phyloP scores from a whole-genome alignment of 345 rosid species.

The Arabidopsis arenosa region DNA sequence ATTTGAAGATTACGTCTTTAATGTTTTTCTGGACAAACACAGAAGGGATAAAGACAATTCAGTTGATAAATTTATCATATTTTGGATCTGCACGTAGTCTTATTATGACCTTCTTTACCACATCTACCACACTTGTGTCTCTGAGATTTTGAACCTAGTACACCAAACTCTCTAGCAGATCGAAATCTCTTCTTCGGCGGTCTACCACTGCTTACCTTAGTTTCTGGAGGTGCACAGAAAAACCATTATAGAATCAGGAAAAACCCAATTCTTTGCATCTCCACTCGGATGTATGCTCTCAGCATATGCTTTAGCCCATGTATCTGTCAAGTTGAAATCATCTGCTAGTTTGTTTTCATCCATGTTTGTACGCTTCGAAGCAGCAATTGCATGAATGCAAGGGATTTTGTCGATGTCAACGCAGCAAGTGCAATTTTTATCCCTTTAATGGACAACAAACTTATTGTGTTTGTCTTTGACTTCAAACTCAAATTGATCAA shows the following conservation, averaged over 20 bases:
- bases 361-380: neutral
- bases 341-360: neutral
- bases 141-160: too few species aligned
- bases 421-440: neutral
- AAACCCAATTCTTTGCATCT: neutral
- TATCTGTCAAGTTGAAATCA: neutral
- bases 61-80: too few species aligned
- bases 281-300: neutral
- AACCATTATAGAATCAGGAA: neutral
- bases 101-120: too few species aligned
- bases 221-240: neutral
- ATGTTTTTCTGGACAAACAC: too few species aligned
- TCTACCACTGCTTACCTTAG: neutral
- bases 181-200: too few species aligned
- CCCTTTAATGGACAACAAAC: neutral
- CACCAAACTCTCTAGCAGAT: too few species aligned
- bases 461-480: neutral
- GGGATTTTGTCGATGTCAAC: neutral
- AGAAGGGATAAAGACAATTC: too few species aligned
- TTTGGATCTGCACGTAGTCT: too few species aligned
- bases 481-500: neutral
- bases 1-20: too few species aligned
- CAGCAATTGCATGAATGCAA: neutral
- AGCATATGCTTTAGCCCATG: neutral
- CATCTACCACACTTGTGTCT: too few species aligned